These are phyloP conservation scores for Rhipidocladum racemiflorum DNA, from an alignment of 176 grass and related monocot genomes.

Conservation along the genomic window DNA sequence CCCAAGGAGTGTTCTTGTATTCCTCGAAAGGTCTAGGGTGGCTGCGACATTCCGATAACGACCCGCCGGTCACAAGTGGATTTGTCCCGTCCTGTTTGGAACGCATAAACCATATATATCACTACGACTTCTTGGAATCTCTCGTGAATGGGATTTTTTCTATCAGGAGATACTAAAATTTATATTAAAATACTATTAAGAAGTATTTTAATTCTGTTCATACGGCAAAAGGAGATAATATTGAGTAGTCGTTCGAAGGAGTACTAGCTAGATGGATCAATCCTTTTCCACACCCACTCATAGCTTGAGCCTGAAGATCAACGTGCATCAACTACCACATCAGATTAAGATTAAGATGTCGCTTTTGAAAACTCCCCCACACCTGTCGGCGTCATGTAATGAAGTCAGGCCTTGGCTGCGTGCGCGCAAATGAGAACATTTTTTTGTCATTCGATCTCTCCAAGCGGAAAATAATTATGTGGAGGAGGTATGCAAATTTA, in stretches of 20 bases:
- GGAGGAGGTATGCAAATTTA: no score
- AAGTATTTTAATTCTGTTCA: slow-evolving; percentile 7
- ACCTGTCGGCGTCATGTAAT: not conserved
- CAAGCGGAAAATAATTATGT: no score
- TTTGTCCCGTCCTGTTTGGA: not conserved
- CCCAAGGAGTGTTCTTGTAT: not conserved
- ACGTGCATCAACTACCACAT: slow-evolving; percentile 37
- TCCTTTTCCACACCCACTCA: not conserved
- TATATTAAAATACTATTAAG: no score
- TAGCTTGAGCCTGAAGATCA: slow-evolving; percentile 37
- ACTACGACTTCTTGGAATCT: not conserved
- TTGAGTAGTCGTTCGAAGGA: not conserved
- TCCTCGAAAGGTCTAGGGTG: not conserved
- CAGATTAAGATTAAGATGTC: not conserved
- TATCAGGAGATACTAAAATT: no score
- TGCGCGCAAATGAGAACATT: not conserved
- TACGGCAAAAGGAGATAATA: not conserved
- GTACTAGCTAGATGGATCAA: not conserved
- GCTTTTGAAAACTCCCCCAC: not conserved
- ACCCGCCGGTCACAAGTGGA: not conserved
- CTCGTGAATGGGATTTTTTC: no score
- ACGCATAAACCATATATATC: not conserved
- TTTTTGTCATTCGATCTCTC: slow-evolving; percentile 13
- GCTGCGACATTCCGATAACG: not conserved
- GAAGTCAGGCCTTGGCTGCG: slow-evolving; percentile 16